Percentiles rank a stretch among this genome's conserved stretches.
Conservation (phyloP, 1,139 yeast genomes). For the Nakaseomyces kungkrabaensis region DNA sequence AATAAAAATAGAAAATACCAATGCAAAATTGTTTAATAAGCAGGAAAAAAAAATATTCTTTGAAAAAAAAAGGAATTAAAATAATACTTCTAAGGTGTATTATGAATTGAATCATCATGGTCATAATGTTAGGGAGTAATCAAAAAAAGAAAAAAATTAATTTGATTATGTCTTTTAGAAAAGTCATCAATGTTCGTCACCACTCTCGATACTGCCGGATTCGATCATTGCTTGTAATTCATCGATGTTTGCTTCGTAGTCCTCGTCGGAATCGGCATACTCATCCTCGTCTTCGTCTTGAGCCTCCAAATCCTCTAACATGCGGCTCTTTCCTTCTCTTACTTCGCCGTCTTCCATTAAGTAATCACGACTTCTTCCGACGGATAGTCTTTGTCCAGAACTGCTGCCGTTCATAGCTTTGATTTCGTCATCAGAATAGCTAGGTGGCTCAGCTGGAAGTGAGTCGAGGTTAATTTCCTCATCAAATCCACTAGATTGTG, state of each 20-base stretch:
- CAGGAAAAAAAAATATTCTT: not conserved
- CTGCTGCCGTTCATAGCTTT: not conserved
- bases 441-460: constrained; percentile 32
- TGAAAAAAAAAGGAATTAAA: not conserved
- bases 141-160: not conserved
- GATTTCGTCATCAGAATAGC: constrained; percentile 26
- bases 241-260: constrained; percentile 6
- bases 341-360: constrained; percentile 3
- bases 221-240: constrained; percentile 5
- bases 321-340: not conserved
- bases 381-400: constrained; percentile 1
- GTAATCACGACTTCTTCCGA: constrained; percentile 3
- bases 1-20: not conserved
- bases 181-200: not conserved
- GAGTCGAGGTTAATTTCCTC: constrained; percentile 29
- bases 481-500: constrained; percentile 10
- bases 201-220: not conserved
- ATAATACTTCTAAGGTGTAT: too few relatives aligned
- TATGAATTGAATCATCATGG: not conserved
- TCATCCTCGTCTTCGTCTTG: constrained; percentile 13
- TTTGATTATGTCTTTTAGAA: not conserved
- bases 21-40: not conserved
- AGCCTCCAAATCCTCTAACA: not conserved
- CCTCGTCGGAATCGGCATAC: constrained; percentile 8
- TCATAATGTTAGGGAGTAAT: not conserved